phyloP scores from a whole-genome alignment of 192 early-diverging fungal species.

The Linnemannia hyalina region DNA sequence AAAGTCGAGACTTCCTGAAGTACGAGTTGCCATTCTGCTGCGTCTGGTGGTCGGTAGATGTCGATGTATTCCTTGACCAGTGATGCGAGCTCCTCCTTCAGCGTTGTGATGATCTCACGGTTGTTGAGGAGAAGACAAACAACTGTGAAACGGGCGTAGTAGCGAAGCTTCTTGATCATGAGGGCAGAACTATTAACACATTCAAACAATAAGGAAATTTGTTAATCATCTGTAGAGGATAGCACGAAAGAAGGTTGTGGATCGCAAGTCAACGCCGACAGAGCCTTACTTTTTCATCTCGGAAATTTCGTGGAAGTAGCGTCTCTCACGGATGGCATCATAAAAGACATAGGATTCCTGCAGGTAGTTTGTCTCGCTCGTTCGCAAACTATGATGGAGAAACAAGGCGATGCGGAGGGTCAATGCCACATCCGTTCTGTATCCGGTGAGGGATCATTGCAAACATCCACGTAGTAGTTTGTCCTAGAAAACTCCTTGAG shows the following conservation, averaged over 20 bases:
- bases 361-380: slow-evolving; percentile 97
- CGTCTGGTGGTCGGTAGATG: slow-evolving; percentile 89
- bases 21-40: slow-evolving; percentile 90
- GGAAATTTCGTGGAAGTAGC: slow-evolving; percentile 95
- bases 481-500: slow-evolving; percentile 30
- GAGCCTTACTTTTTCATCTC: slow-evolving; percentile 86
- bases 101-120: slow-evolving; percentile 79
- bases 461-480: slow-evolving; percentile 67
- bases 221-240: not conserved
- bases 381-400: slow-evolving; percentile 73
- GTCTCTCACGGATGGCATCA: slow-evolving; percentile 93
- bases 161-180: slow-evolving; percentile 97
- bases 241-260: not conserved
- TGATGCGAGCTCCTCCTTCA: slow-evolving; percentile 86
- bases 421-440: not conserved
- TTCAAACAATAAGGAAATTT: not conserved
- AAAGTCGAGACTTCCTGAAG: slow-evolving; percentile 85
- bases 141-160: slow-evolving; percentile 98
- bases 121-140: slow-evolving; percentile 92
- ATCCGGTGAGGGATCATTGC: not conserved
- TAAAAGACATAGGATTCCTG: slow-evolving; percentile 96
- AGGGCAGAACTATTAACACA: slow-evolving; percentile 75
- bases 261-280: not conserved
- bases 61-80: slow-evolving; percentile 91
- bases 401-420: not conserved